Base-by-base conservation (phyloP, 2,329 filamentous ascomycete genomes). In the Beauveria sp. region DNA sequence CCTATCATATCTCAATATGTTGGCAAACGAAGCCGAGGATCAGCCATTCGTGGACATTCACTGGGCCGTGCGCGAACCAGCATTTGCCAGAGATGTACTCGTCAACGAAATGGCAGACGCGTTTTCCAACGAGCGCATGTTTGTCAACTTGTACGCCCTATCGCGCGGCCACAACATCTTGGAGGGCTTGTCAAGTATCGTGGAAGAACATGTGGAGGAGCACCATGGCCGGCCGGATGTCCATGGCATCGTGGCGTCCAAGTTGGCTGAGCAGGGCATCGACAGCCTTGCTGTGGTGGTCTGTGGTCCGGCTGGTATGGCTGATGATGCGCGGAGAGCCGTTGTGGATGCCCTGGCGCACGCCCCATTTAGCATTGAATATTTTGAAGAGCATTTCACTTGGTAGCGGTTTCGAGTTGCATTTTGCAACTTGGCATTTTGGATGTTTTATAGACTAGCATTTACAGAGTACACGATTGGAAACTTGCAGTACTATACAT, bases 241-340 rank as follows among this genome's bases (percentile, higher is more conserved):
- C 0, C 30, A 65, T 0, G 66, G 63, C 10, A 70, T 76, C 28
- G 68, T 79, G 6, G 61, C 63, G 18, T 65, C 67, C 1, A 67
- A 71, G 0, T 68, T 66, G 1, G 65, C 64, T 3, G 62, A 66
- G 1, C 66, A 65, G 0, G 63, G 63, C 0, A 61, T 62, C 0
- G 70, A 69, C 2, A 70, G 69, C 14, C 48, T 79, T 1, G 78
- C 77, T 0, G 70, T 80, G 0, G 70, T 80, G 14, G 75, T 75
- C 0, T 80, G 78, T 61, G 78, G 78, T 0, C 78, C 78, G 12
- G 73, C 71, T 2, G 70, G 66, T 41, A 77, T 80, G 77, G 76
- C 75, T 0, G 78, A 80, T 61, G 75, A 78, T 34, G 70, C 76
- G 3, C 67, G 78, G 47, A 64, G 63, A 51, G 72, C 75, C 0